Percentiles rank a stretch among this genome's conserved stretches.
Conservation (phyloP, 2,329 filamentous ascomycete genomes). For the Aspergillus sp. region DNA sequence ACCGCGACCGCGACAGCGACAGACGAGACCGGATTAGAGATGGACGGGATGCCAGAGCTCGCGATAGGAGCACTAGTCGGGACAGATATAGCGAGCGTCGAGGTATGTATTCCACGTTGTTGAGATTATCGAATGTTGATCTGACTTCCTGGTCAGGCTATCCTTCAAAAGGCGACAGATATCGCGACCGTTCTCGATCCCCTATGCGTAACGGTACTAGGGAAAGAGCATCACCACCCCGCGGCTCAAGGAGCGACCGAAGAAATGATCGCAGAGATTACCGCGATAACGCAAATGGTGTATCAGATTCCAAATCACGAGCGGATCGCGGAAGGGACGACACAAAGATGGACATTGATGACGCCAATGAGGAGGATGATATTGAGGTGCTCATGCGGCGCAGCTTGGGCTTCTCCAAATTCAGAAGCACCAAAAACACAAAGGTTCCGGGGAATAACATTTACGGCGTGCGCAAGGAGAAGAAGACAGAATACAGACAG, state of each 20-base stretch:
- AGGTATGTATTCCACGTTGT: conserved; percentile 34
- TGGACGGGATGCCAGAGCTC: conserved; percentile 43
- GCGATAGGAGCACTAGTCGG: conserved; percentile 45
- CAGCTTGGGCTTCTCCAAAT: conserved; percentile 88
- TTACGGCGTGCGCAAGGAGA: conserved; percentile 84
- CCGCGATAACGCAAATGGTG: conserved; percentile 31
- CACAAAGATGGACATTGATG: conserved; percentile 51
- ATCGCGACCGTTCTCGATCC: conserved; percentile 43
- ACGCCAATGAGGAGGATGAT: conserved; percentile 62
- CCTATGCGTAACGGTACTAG: conserved; percentile 42
- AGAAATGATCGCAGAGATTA: conserved; percentile 37
- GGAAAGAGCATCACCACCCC: conserved; percentile 42
- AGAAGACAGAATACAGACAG: conserved; percentile 93
- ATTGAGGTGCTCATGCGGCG: conserved; percentile 75
- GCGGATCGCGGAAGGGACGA: conserved; percentile 35
- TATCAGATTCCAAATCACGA: conserved; percentile 25
- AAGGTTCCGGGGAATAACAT: conserved; percentile 88
- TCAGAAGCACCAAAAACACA: conserved; percentile 83
- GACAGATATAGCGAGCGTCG: conserved; percentile 45
- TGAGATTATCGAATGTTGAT: not conserved
- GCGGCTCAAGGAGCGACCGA: conserved; percentile 38
- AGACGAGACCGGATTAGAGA: conserved; percentile 40
- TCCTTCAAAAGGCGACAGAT: conserved; percentile 37
- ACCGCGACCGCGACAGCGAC: conserved; percentile 39
- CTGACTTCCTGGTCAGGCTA: conserved; percentile 29